Evolutionary conservation across 2,329 filamentous ascomycete species (phyloP).

Genomic region (Stagonosporopsis vannaccii): DNA sequence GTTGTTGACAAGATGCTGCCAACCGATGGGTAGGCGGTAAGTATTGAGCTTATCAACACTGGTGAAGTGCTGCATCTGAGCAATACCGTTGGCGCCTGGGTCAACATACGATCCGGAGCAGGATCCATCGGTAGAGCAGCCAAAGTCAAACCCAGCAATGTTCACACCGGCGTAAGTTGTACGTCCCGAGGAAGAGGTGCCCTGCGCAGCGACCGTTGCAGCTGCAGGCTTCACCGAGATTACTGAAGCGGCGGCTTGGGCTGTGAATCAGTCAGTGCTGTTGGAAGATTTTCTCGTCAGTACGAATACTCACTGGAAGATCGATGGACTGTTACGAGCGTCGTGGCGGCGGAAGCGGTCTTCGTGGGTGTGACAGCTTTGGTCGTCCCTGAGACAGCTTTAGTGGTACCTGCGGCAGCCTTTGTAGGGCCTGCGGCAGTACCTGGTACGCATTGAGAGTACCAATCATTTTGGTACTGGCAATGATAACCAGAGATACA

Average conservation of each 20-base stretch:
- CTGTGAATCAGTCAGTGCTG: not conserved
- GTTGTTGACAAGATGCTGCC: conserved; percentile 67
- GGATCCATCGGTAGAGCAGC: conserved; percentile 46
- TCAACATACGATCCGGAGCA: conserved; percentile 25
- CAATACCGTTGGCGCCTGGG: conserved; percentile 45
- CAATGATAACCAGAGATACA: conserved; percentile 50
- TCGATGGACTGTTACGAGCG: not conserved
- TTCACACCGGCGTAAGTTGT: conserved; percentile 49
- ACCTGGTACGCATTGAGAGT: conserved; percentile 50
- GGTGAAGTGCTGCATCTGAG: conserved; percentile 65
- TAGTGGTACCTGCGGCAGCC: too few species aligned
- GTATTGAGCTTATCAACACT: conserved; percentile 62
- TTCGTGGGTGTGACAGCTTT: conserved; percentile 1
- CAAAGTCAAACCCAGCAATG: conserved; percentile 60
- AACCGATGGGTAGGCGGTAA: conserved; percentile 64
- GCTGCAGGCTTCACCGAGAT: not conserved
- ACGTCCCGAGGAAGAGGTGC: conserved; percentile 11
- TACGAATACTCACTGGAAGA: not conserved
- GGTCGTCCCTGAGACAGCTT: not conserved
- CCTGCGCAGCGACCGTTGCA: not conserved
- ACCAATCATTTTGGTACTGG: conserved; percentile 49
- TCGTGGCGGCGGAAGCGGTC: not conserved
- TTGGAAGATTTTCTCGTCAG: too few species aligned
- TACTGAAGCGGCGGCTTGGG: not conserved
- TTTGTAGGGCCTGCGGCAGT: not conserved